Percentiles rank a stretch among this genome's conserved stretches.
Evolutionary conservation across 768 basidiomycete species (phyloP).

Genomic region (Boletus tomentosulus): DNA sequence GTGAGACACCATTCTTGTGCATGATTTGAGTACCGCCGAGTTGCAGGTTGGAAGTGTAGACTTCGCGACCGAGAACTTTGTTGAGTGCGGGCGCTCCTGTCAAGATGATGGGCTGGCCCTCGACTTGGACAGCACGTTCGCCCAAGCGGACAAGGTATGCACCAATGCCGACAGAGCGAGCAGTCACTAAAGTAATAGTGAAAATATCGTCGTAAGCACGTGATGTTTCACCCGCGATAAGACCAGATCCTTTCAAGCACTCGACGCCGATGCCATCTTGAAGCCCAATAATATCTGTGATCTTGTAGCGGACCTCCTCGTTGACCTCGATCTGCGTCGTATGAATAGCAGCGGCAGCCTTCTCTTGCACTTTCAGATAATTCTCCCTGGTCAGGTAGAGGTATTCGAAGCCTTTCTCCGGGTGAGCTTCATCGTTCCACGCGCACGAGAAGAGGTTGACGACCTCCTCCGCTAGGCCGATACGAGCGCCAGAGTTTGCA

Average conservation of each 20-base stretch:
- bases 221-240: conserved; percentile 98
- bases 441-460: conserved; percentile 85
- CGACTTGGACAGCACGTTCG: conserved; percentile 96
- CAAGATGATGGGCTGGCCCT: conserved; percentile 98
- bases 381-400: conserved; percentile 94
- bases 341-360: conserved; percentile 71
- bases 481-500: conserved; percentile 97
- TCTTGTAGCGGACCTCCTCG: conserved; percentile 88
- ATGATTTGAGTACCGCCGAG: conserved; percentile 99
- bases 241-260: conserved; percentile 90
- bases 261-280: conserved; percentile 98
- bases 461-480: conserved; percentile 92
- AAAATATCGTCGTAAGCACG: conserved; percentile 99
- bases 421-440: conserved; percentile 77
- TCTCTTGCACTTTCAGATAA: conserved; percentile 83
- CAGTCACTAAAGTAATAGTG: conserved; percentile 98
- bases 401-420: conserved; percentile 95
- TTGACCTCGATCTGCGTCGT: conserved; percentile 81
- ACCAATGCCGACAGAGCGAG: conserved; percentile 98
- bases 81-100: conserved; percentile 96
- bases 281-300: conserved; percentile 95
- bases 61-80: conserved; percentile 98
- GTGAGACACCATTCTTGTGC: conserved; percentile 99
- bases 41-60: conserved; percentile 97
- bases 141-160: conserved; percentile 98